A percentile compares a stretch with the other conserved stretches of the same genome.
Evolutionary conservation across 495 filamentous ascomycete species (phyloP).

Genomic region (Hypoxylon subgilvum): DNA sequence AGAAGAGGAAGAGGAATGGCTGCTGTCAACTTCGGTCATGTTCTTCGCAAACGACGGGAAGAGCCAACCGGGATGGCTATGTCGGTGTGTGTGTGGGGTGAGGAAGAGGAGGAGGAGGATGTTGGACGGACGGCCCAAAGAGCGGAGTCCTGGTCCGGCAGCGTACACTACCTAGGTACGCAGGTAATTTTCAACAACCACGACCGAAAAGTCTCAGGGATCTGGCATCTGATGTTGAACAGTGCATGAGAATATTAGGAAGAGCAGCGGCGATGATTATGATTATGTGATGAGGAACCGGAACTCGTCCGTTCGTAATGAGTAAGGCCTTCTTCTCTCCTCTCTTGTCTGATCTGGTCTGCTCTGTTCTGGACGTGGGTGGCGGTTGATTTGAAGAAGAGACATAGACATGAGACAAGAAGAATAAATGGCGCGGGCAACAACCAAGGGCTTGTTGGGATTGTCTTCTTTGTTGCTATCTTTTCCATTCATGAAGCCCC

Average conservation of each 20-base stretch:
- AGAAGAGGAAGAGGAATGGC: constrained; percentile 23
- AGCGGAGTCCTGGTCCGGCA: constrained; percentile 28
- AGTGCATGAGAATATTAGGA: background rate
- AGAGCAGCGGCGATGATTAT: constrained; percentile 3
- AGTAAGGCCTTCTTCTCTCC: no score
- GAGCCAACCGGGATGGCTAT: constrained; percentile 4
- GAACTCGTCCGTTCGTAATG: constrained; percentile 5
- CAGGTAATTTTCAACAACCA: constrained; percentile 19
- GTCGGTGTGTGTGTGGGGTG: constrained; percentile 28
- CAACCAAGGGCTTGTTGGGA: constrained; percentile 42
- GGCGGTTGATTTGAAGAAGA: constrained; percentile 30
- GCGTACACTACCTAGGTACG: constrained; percentile 35
- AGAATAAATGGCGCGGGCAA: constrained; percentile 37
- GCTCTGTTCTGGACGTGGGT: constrained; percentile 21
- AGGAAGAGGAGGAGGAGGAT: no score
- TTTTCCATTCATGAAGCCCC: constrained; percentile 34
- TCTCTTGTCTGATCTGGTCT: no score
- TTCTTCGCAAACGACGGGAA: constrained; percentile 29
- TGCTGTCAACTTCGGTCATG: constrained; percentile 24
- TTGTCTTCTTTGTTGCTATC: constrained; percentile 50
- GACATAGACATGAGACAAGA: constrained; percentile 37
- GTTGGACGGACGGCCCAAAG: constrained; percentile 22
- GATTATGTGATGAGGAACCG: constrained; percentile 23
- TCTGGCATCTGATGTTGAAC: constrained; percentile 8
- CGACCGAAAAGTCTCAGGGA: constrained; percentile 13